Evolutionary conservation across 257 asterid genomes (phyloP), one percentile per base, ranked within the genome.

Genomic region (Forsythia suspensa): DNA sequence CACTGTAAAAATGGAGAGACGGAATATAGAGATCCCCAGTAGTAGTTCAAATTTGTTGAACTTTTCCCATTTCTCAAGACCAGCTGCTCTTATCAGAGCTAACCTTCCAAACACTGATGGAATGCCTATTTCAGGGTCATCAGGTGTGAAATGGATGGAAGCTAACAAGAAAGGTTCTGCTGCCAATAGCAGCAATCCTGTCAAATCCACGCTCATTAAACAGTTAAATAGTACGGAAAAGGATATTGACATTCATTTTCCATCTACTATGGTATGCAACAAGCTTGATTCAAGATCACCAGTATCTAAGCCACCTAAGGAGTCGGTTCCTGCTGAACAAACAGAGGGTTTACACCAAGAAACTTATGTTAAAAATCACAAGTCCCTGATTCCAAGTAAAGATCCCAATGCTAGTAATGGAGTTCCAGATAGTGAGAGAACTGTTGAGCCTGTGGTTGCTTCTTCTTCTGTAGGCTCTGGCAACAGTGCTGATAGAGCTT

Each of bases 381-480:
- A 80, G 79, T 77, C 84, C 18, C 43, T 3, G 1, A 77, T 70
- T 71, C 83, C 5, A 59, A 70, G 71, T 72, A 57, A 71, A 57
- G 66, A 61, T 80, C 78, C 85, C 8, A 76, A 77, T 77, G 66
- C 78, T 12, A 75, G 48, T 9, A 87, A 79, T 81, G 86, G 84
- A 74, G 81, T 77, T 20, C 83, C 80, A 8, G 86, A 84, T 71
- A 85, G 84, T 42, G 97, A 92, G 82, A 87, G 71, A 85, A 79
- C 46, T 51, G 84, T 82, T 57, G 97, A 94, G 83, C 90, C 90
- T 57, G 80, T 82, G 82, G 89, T 89, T 83, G 94, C 91, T 85
- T 89, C 91, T 44, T 95, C 99, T 77, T 96, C 99, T 71, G 97
- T 92, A 6, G 92, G 99, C 80, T 96, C 99, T 15, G 98, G 92